Conservation (phyloP, 2,329 filamentous ascomycete species). For the Calonectria hawksworthii region DNA sequence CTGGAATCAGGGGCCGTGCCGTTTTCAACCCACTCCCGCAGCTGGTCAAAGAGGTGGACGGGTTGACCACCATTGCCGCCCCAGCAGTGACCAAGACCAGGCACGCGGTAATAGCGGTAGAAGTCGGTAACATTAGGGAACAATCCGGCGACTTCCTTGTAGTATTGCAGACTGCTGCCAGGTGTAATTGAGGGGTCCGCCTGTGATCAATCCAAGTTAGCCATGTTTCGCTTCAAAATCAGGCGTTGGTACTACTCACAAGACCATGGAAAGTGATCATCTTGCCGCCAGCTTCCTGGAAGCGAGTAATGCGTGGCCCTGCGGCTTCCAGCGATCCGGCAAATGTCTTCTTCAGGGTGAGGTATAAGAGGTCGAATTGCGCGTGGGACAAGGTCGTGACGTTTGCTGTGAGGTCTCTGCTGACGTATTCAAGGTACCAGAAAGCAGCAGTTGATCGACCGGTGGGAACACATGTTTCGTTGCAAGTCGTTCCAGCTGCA, state of each 20-base stretch:
- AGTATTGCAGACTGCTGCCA: not conserved
- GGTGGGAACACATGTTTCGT: not conserved
- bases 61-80: constrained; percentile 1
- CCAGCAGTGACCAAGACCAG: not conserved
- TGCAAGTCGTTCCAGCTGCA: not conserved
- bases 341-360: not conserved
- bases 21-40: constrained; percentile 2
- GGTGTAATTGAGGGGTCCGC: not conserved
- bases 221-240: not conserved
- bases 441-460: not conserved
- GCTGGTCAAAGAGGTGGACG: not conserved
- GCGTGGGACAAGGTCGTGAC: too few relatives aligned
- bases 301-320: not conserved
- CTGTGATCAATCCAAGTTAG: not conserved
- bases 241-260: too few relatives aligned
- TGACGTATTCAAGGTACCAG: not conserved
- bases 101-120: not conserved
- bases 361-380: too few relatives aligned
- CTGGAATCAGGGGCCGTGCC: not conserved
- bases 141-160: not conserved
- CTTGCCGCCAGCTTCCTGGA: not conserved
- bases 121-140: not conserved
- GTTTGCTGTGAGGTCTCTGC: too few relatives aligned
- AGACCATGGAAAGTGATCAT: constrained; percentile 1
- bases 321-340: not conserved